phyloP scores from a whole-genome alignment of 192 early-diverging fungal species.

The Gigaspora rosea region DNA sequence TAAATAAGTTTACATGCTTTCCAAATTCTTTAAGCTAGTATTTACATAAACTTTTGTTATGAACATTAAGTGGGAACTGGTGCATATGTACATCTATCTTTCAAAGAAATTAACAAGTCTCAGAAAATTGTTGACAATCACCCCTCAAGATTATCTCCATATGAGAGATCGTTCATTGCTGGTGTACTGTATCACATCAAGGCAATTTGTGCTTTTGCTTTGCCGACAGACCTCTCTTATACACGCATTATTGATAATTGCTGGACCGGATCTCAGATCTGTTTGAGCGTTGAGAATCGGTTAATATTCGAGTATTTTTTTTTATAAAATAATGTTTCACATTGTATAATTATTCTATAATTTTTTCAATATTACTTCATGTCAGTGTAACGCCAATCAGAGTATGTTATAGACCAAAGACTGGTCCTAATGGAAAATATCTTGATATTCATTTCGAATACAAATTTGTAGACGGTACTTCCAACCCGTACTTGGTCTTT shows the following conservation, averaged over 20 bases:
- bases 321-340: not conserved
- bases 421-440: no score
- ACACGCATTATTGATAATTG: not conserved
- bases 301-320: not conserved
- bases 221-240: conserved; percentile 1
- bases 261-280: conserved; percentile 11
- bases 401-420: not conserved
- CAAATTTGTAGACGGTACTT: conserved; percentile 9
- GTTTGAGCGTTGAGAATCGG: conserved; percentile 17
- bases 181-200: conserved; percentile 6
- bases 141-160: not conserved
- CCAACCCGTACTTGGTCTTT: conserved; percentile 3
- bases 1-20: not conserved
- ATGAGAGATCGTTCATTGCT: conserved; percentile 16
- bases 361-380: not conserved
- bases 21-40: not conserved
- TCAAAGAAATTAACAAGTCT: not conserved
- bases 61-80: conserved; percentile 6
- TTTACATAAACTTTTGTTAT: not conserved
- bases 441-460: conserved; percentile 11
- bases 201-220: not conserved
- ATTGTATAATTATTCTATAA: not conserved
- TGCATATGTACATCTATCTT: conserved; percentile 12
- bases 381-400: conserved; percentile 6
- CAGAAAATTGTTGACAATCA: not conserved